Evolutionary conservation across 2,329 filamentous ascomycete genomes (phyloP).

Genomic region (Aspergillus sp.): DNA sequence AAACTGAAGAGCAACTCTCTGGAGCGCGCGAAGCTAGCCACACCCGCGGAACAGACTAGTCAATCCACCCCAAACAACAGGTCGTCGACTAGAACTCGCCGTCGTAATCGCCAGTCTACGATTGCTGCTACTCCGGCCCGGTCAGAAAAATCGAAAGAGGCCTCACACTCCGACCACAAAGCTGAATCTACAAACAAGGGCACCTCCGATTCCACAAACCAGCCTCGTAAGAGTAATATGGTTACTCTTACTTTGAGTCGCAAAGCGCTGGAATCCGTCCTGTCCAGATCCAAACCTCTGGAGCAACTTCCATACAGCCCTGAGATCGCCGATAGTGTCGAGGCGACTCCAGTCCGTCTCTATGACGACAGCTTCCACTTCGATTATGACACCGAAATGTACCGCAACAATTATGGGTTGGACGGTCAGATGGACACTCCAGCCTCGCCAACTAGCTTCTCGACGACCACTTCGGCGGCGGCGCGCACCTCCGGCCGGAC

Average conservation of each 20-base stretch:
- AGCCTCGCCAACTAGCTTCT: slow-evolving; percentile 18
- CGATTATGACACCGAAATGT: slow-evolving; percentile 22
- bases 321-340: slow-evolving; percentile 11
- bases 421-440: slow-evolving; percentile 19
- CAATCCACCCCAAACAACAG: slow-evolving; percentile 3
- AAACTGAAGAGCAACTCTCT: slow-evolving; percentile 3
- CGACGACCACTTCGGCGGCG: slow-evolving; percentile 15
- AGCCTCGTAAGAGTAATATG: slow-evolving; percentile 10
- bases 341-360: slow-evolving; percentile 10
- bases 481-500: slow-evolving; percentile 17
- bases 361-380: slow-evolving; percentile 17
- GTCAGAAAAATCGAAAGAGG: not conserved
- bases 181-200: slow-evolving; percentile 7
- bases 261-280: slow-evolving; percentile 11
- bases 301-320: slow-evolving; percentile 2
- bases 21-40: slow-evolving; percentile 3
- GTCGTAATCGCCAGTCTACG: slow-evolving; percentile 7
- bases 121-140: not conserved
- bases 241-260: slow-evolving; percentile 16
- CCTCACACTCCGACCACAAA: not conserved
- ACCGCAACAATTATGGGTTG: slow-evolving; percentile 19
- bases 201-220: not conserved
- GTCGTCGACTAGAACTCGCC: slow-evolving; percentile 12
- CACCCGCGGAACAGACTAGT: slow-evolving; percentile 6
- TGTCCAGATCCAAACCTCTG: not conserved